Base-by-base conservation (phyloP, 2,329 filamentous ascomycete species). In the Colletotrichum acutatum region DNA sequence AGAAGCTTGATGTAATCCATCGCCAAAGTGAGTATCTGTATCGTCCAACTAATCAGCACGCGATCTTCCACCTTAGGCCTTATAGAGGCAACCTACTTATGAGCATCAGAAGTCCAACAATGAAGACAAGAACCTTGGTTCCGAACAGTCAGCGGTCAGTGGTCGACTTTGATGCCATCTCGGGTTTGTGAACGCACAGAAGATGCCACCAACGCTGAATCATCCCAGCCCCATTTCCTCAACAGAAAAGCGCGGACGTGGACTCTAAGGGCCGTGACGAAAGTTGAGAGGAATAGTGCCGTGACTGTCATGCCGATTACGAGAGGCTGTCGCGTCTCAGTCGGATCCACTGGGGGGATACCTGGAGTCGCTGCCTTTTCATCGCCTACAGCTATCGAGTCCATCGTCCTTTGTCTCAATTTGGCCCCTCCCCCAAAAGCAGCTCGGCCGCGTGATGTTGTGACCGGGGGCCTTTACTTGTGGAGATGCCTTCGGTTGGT, bases 191-290 rank as follows among this genome's bases (percentile, higher is more conserved):
- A 4, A 16, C 67, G 5, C 46, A 74, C 71, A 8, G 61, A 63
- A 42, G 71, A 71, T n/a, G 53, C 62, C 2, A 54, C 37, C 3
- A 62, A 62, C 3, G 52, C 68, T 6, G 56, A 62, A 7, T 74
- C 71, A 26, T 74, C 71, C 49, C 56, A 53, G 8, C 61, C 68
- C 71, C 71, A 74, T 30, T 28, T 66, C 7, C 63, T 54, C n/a
- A 74, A 28, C 26, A 57, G 30, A 1, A 30, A 53, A 7, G 22
- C 34, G 34, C 71, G 71, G 11, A 71, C 71, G 30, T 74, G 58
- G 2, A 71, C 28, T 16, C 71, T 74, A 5, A 74, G 34, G 1
- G 19, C 37, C 12, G 62, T 37, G 24, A 54, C 61, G 3, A 49
- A 7, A 5, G 68, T 67, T 5, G 71, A 52, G 14, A 72, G 12